phyloP scores from a whole-genome alignment of 305 asterid species.

The Coffea humblotiana region DNA sequence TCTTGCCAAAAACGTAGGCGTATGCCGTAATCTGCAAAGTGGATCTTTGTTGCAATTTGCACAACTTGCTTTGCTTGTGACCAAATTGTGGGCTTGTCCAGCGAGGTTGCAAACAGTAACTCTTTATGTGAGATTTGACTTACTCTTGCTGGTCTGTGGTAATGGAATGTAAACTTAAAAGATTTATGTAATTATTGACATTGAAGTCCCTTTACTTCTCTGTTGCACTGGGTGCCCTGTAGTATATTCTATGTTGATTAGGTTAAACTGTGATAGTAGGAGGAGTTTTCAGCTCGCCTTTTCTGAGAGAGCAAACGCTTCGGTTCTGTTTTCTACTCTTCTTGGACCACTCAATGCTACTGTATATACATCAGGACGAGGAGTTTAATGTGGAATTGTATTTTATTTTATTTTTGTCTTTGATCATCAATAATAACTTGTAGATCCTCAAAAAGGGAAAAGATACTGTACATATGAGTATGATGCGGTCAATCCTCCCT shows the following conservation, averaged over 20 bases:
- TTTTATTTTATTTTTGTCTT: background rate
- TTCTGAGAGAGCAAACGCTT: background rate
- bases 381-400: background rate
- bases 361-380: background rate
- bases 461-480: background rate
- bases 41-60: conserved; percentile 29
- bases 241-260: background rate
- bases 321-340: background rate
- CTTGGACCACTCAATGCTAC: background rate
- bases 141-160: background rate
- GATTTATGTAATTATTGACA: background rate
- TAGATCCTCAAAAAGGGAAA: background rate
- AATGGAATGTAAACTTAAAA: background rate
- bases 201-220: background rate
- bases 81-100: background rate
- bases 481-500: background rate
- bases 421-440: background rate
- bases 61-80: background rate
- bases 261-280: background rate
- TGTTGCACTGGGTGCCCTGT: background rate
- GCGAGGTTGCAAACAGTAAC: background rate
- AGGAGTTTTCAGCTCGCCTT: background rate
- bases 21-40: conserved; percentile 44
- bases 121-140: background rate
- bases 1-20: conserved; percentile 88